Percentiles rank a stretch among this genome's conserved stretches.
phyloP scores from a whole-genome alignment of 345 rosid genomes.

The Barbarea vulgaris region DNA sequence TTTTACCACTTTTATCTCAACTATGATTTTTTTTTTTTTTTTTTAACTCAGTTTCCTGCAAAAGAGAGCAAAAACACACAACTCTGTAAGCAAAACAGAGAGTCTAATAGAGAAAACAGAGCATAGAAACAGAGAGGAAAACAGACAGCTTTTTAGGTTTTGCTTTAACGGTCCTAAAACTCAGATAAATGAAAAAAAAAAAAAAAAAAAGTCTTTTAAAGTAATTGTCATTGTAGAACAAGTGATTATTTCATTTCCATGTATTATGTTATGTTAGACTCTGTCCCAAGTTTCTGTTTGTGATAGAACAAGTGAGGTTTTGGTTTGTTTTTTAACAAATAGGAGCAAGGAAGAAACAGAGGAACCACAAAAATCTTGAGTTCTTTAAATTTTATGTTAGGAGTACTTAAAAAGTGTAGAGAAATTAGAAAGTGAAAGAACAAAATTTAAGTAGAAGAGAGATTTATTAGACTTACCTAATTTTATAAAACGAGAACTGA shows the following conservation, averaged over 20 bases:
- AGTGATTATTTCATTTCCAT: not conserved
- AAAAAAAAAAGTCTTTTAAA: not conserved
- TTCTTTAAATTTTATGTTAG: conserved; percentile 2
- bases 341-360: conserved; percentile 18
- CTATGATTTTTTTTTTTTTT: not conserved
- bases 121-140: conserved; percentile 14
- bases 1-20: not conserved
- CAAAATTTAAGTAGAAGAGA: not conserved
- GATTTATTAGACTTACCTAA: conserved; percentile 26
- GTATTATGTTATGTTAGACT: conserved; percentile 1
- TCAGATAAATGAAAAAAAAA: not conserved
- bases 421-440: not conserved
- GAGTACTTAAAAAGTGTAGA: conserved; percentile 23
- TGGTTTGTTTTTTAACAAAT: not conserved
- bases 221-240: not conserved
- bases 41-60: conserved; percentile 17
- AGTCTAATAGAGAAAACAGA: not conserved
- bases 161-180: not conserved
- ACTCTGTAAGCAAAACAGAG: conserved; percentile 5
- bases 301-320: not conserved
- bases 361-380: conserved; percentile 25
- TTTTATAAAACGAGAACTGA: conserved; percentile 4
- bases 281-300: not conserved
- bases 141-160: conserved; percentile 9
- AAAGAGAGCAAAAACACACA: not conserved